These are phyloP conservation scores for Suillus discolor DNA, from an alignment of 768 basidiomycete genomes.

Conservation along the genomic window DNA sequence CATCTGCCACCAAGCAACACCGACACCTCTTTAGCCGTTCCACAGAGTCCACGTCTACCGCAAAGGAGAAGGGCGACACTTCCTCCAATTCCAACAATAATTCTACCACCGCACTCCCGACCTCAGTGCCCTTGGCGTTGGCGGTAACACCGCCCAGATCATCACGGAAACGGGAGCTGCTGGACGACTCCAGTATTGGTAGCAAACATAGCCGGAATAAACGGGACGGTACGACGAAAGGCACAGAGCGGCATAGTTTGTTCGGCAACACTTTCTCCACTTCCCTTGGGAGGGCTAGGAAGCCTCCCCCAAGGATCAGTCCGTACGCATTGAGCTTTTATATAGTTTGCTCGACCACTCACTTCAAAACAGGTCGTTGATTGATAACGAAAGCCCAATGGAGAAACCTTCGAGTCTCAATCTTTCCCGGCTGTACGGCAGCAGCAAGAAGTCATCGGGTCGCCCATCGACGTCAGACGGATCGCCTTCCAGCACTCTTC, in stretches of 20 bases:
- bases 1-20: slow-evolving; percentile 42
- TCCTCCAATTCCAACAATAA: slow-evolving; percentile 30
- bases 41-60: slow-evolving; percentile 32
- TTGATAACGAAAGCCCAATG: slow-evolving; percentile 36
- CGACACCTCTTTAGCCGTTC: slow-evolving; percentile 67
- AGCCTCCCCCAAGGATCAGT: slow-evolving; percentile 79
- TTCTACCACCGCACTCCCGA: slow-evolving; percentile 27
- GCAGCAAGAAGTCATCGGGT: slow-evolving; percentile 45
- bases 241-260: slow-evolving; percentile 72
- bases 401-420: slow-evolving; percentile 52
- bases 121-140: slow-evolving; percentile 22
- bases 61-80: slow-evolving; percentile 35
- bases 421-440: slow-evolving; percentile 48
- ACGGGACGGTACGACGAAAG: slow-evolving; percentile 48
- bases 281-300: slow-evolving; percentile 66
- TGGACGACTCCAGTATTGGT: slow-evolving; percentile 25
- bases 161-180: slow-evolving; percentile 22
- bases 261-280: slow-evolving; percentile 72
- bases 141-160: slow-evolving; percentile 23
- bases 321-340: slow-evolving; percentile 45
- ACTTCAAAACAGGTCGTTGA: slow-evolving; percentile 24
- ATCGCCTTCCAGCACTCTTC: slow-evolving; percentile 24
- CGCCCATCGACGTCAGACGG: slow-evolving; percentile 47
- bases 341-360: slow-evolving; percentile 4
- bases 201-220: slow-evolving; percentile 47